These are phyloP conservation scores for Vaccinium vitisidaea DNA, from an alignment of 148 eudicot genomes.

Conservation along the genomic window DNA sequence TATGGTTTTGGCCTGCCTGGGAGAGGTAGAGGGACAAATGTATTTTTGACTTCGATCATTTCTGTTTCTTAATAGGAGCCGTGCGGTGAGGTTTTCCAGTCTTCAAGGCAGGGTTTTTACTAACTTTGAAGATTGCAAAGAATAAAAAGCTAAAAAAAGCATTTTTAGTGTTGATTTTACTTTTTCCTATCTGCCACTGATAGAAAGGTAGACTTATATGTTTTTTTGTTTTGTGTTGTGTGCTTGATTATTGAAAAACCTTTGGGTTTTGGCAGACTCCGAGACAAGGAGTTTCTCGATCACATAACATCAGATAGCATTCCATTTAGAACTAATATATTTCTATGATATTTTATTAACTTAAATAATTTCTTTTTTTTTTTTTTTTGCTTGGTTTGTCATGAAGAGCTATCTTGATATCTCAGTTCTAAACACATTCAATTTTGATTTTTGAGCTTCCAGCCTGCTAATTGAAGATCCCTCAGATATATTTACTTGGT, in stretches of 20 bases:
- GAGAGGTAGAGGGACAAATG: background rate
- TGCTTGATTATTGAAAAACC: background rate
- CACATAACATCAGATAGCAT: too few relatives aligned
- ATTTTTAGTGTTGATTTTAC: background rate
- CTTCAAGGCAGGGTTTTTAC: background rate
- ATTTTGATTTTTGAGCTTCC: background rate
- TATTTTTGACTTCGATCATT: background rate
- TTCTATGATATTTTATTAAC: background rate
- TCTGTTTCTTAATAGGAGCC: background rate
- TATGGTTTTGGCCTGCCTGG: background rate
- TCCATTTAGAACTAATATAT: background rate
- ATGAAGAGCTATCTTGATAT: background rate
- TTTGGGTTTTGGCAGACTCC: too few relatives aligned
- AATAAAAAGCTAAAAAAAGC: background rate
- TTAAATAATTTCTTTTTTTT: background rate
- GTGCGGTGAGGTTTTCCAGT: background rate
- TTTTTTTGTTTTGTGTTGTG: background rate
- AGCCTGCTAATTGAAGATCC: conserved; percentile 1
- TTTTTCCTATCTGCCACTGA: background rate
- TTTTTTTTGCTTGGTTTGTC: background rate
- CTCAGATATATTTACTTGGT: background rate
- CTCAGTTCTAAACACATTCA: background rate
- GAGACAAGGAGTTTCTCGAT: too few relatives aligned
- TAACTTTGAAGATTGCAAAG: background rate
- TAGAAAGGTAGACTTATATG: background rate